A percentile compares a stretch with the other conserved stretches of the same genome.
Conservation (phyloP, 1,284 basidiomycete species). For the Microbotryomycetes sp. region DNA sequence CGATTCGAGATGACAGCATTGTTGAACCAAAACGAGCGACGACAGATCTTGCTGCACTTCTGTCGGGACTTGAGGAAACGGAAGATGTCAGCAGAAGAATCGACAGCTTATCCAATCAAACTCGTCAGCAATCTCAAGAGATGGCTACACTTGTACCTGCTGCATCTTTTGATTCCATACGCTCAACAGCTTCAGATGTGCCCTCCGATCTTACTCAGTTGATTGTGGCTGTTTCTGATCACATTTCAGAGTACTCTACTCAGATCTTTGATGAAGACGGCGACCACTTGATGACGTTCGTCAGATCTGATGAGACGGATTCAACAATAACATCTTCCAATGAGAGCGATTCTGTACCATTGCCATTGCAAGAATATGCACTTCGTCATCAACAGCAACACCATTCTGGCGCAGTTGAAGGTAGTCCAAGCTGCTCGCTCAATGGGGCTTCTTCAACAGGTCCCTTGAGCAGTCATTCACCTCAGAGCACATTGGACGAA, state of each 20-base stretch:
- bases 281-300: not conserved
- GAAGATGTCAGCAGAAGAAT: constrained; percentile 8
- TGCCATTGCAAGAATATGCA: not conserved
- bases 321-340: not conserved
- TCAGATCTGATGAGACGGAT: not conserved
- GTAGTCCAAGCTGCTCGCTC: too few species aligned
- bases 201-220: constrained; percentile 19
- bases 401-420: not conserved
- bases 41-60: constrained; percentile 28
- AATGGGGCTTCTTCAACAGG: not conserved
- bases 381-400: not conserved
- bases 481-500: not conserved
- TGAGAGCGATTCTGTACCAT: not conserved
- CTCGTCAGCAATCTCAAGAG: not conserved
- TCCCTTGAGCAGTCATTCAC: not conserved
- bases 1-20: constrained; percentile 5
- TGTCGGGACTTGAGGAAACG: constrained; percentile 22
- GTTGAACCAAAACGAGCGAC: constrained; percentile 19
- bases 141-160: not conserved
- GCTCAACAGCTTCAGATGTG: constrained; percentile 22
- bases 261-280: not conserved
- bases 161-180: constrained; percentile 19
- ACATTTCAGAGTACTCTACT: constrained; percentile 19
- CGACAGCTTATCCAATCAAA: not conserved
- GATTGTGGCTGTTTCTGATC: constrained; percentile 21